phyloP scores from a whole-genome alignment of 2,329 filamentous ascomycete genomes.

The Westerdykella sp. region DNA sequence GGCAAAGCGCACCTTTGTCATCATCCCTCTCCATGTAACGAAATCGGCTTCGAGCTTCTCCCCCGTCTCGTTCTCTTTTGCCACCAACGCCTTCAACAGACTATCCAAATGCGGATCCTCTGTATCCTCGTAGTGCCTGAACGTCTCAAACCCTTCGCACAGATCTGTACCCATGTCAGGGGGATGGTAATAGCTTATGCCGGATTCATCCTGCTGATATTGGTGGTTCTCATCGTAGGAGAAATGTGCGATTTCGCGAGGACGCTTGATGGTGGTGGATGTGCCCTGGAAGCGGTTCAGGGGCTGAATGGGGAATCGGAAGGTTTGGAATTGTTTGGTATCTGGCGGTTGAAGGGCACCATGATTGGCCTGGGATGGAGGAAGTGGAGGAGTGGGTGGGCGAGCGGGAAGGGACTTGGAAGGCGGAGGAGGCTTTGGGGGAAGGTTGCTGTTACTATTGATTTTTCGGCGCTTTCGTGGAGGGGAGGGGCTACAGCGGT shows the following conservation, averaged over 20 bases:
- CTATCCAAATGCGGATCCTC: constrained; percentile 83
- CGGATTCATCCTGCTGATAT: constrained; percentile 70
- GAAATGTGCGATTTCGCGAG: constrained; percentile 82
- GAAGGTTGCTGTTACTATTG: too few relatives aligned
- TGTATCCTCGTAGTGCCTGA: constrained; percentile 74
- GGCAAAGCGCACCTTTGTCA: constrained; percentile 71
- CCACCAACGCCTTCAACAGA: constrained; percentile 67
- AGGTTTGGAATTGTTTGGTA: constrained; percentile 3
- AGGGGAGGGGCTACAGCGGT: constrained; percentile 10
- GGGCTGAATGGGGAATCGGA: constrained; percentile 26
- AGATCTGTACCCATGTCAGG: constrained; percentile 66
- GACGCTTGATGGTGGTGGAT: constrained; percentile 31
- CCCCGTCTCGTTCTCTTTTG: constrained; percentile 62
- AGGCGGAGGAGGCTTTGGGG: too few relatives aligned
- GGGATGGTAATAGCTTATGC: constrained; percentile 82
- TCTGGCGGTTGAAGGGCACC: not conserved
- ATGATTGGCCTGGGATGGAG: not conserved
- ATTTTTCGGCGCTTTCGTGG: constrained; percentile 18
- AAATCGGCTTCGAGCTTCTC: constrained; percentile 68
- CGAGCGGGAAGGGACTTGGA: not conserved
- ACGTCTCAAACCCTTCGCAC: constrained; percentile 72
- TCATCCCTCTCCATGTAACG: constrained; percentile 95
- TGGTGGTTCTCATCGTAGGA: constrained; percentile 82
- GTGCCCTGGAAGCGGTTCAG: constrained; percentile 30
- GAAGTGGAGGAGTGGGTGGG: not conserved